These are phyloP conservation scores for Martiniozyma asiatica DNA, from an alignment of 1,139 yeast genomes.

Conservation along the genomic window DNA sequence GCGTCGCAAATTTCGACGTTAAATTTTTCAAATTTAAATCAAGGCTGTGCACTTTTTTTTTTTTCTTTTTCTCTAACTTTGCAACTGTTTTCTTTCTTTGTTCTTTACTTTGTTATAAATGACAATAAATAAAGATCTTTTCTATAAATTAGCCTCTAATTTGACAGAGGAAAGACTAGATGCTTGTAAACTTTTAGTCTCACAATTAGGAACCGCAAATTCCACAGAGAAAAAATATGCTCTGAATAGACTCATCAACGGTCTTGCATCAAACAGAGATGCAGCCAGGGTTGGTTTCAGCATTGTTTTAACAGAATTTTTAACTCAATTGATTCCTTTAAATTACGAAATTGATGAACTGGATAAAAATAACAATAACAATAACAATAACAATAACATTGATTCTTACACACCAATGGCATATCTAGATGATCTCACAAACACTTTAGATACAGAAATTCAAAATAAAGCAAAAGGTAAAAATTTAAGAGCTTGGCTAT, in stretches of 20 bases:
- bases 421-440: slow-evolving; percentile 34
- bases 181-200: slow-evolving; percentile 58
- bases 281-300: slow-evolving; percentile 84
- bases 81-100: no score
- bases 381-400: slow-evolving; percentile 10
- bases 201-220: slow-evolving; percentile 39
- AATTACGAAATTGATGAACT: not conserved
- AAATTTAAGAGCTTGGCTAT: slow-evolving; percentile 67
- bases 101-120: slow-evolving; percentile 15
- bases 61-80: slow-evolving; percentile 9
- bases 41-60: slow-evolving; percentile 2
- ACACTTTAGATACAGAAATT: slow-evolving; percentile 31
- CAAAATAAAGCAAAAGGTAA: slow-evolving; percentile 57
- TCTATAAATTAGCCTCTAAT: slow-evolving; percentile 70
- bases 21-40: no score
- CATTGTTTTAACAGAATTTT: slow-evolving; percentile 71
- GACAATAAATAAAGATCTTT: slow-evolving; percentile 61
- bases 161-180: slow-evolving; percentile 57
- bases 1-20: not conserved
- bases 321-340: slow-evolving; percentile 30
- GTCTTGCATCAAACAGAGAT: slow-evolving; percentile 71
- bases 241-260: slow-evolving; percentile 62
- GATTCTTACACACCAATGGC: slow-evolving; percentile 25
- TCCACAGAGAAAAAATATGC: slow-evolving; percentile 72
- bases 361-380: slow-evolving; percentile 20